Conservation (phyloP, 75 land plant genomes). For the Pinus taeda region DNA sequence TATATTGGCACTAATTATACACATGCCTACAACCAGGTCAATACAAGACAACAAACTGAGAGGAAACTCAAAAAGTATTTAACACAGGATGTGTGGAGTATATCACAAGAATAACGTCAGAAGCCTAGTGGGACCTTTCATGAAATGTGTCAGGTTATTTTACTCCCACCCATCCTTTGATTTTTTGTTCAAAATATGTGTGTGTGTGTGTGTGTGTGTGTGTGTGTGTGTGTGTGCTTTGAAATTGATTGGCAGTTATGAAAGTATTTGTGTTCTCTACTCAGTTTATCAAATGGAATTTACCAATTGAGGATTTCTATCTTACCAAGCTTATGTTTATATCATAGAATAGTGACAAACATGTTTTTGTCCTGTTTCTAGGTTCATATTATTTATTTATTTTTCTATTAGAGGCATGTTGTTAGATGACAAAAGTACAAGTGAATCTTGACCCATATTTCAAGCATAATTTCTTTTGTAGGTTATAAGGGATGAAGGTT, state of each 20-base stretch:
- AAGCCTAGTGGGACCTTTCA: constrained; percentile 46
- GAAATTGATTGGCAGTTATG: background rate
- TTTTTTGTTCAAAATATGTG: too few species aligned
- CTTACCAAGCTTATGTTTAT: background rate
- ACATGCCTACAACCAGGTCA: constrained; percentile 54
- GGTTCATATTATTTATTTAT: background rate
- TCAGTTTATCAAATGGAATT: background rate
- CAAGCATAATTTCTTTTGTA: constrained; percentile 12
- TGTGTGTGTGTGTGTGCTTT: too few species aligned
- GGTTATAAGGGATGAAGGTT: constrained; percentile 90
- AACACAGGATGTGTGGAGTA: constrained; percentile 9
- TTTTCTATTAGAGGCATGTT: background rate
- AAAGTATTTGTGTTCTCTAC: background rate
- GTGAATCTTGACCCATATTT: background rate
- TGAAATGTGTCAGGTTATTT: constrained; percentile 60
- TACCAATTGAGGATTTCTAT: too few species aligned
- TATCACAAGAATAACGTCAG: constrained; percentile 28
- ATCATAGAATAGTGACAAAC: background rate
- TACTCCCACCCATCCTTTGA: constrained; percentile 3
- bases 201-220: too few species aligned
- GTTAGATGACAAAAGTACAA: background rate
- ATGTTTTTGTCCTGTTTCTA: too few species aligned
- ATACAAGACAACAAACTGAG: constrained; percentile 94
- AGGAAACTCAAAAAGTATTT: constrained; percentile 39
- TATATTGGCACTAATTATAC: background rate